Conservation (phyloP, 2,329 filamentous ascomycete genomes). For the Aureobasidium pullulans region DNA sequence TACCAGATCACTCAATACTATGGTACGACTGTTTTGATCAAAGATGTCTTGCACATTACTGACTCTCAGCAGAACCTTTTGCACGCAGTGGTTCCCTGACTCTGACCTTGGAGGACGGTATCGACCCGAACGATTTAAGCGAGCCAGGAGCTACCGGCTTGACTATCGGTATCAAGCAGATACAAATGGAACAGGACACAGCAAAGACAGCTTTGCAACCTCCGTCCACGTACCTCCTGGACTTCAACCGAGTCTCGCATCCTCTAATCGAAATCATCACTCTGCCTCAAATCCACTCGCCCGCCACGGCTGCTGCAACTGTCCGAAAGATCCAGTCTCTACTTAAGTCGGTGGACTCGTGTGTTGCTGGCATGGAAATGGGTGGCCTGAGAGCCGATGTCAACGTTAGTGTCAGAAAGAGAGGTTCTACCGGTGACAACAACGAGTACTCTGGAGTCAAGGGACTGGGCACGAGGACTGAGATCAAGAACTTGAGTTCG, state of each 20-base stretch:
- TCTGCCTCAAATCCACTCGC: conserved; percentile 77
- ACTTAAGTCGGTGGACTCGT: conserved; percentile 72
- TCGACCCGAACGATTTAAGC: conserved; percentile 64
- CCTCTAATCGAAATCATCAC: conserved; percentile 96
- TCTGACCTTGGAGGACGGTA: conserved; percentile 68
- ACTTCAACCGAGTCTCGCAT: conserved; percentile 88
- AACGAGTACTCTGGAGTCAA: conserved; percentile 50
- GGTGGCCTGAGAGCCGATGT: conserved; percentile 89
- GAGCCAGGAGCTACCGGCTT: conserved; percentile 48
- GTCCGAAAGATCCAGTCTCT: conserved; percentile 83
- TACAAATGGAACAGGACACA: conserved; percentile 97
- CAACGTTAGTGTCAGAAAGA: conserved; percentile 76
- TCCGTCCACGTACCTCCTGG: conserved; percentile 67
- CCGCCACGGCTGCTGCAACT: conserved; percentile 77
- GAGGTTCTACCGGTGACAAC: conserved; percentile 30
- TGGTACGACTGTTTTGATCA: conserved; percentile 27
- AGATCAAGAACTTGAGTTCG: conserved; percentile 95
- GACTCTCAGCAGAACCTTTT: conserved; percentile 45
- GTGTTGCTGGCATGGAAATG: conserved; percentile 85
- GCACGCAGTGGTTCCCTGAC: conserved; percentile 64
- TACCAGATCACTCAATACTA: conserved; percentile 99
- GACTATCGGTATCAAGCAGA: conserved; percentile 76
- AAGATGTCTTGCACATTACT: not conserved
- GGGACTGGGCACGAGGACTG: conserved; percentile 75
- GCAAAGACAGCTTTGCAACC: conserved; percentile 83